Evolutionary conservation across 768 basidiomycete genomes (phyloP), one percentile per base, ranked within the genome.

Genomic region (Suillus ampliporus): DNA sequence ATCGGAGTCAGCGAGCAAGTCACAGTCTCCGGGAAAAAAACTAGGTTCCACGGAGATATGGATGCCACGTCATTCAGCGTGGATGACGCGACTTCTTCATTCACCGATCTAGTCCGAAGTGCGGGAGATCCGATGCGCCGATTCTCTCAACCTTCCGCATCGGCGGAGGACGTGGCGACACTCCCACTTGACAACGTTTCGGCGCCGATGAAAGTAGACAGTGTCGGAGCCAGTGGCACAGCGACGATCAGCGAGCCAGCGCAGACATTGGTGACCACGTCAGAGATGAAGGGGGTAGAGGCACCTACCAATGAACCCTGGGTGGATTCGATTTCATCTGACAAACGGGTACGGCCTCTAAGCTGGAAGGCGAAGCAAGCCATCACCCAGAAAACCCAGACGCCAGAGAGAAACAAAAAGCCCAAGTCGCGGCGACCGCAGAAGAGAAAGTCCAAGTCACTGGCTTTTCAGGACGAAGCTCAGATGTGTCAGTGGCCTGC

Each of bases 401-500:
- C 23, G 17, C 23, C 23, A 5, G 35, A 38, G 35, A 38, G 37
- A 38, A 54, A 17, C 15, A 15, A 15, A 15, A 54, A 15, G 23
- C 23, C 23, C 21, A 54, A 54, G 14, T 26, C 35, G 23, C 21
- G 10, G 37, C 35, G 21, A 11, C 37, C 53, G 15, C 53, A 37
- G 23, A 54, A 54, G 37, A 54, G 53, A 38, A 54, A 54, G 37
- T 38, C 37, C 53, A 38, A 38, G 37, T 38, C 53, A 6, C 17
- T 23, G 37, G 21, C 35, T 38, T 9, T 26, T 11, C 37, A 54
- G 15, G 15, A 23, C 15, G 53, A 38, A 38, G 10, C 5, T 11
- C 53, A 17, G 23, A 19, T 54, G 37, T 54, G 53, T 26, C 53
- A 54, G 23, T 54, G 53, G 53, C 53, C 53, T 17, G 37, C 21